Evolutionary conservation across 768 basidiomycete species (phyloP).

Genomic region (Hortiboletus flavorubellus): DNA sequence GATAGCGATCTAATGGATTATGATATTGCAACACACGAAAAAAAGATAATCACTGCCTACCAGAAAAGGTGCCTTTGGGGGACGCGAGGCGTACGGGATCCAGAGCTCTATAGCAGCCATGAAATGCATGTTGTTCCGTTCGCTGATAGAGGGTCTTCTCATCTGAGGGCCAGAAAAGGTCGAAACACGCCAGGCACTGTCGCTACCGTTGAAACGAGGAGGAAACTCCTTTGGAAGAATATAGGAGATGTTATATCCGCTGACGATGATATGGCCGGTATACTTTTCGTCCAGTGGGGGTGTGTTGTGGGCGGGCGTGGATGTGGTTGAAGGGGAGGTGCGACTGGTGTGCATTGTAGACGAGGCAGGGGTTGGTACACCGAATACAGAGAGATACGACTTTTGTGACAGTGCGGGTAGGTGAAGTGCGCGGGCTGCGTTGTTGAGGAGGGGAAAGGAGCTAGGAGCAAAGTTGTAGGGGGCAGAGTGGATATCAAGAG

Average conservation of each 20-base stretch:
- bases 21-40: slow-evolving; percentile 3
- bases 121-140: slow-evolving; percentile 62
- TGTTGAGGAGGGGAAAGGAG: slow-evolving; percentile 59
- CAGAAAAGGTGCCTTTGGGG: slow-evolving; percentile 72
- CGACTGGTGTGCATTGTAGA: slow-evolving; percentile 31
- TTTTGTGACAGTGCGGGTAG: slow-evolving; percentile 58
- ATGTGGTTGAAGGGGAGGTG: slow-evolving; percentile 34
- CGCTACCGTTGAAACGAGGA: slow-evolving; percentile 28
- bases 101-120: slow-evolving; percentile 80
- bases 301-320: slow-evolving; percentile 8
- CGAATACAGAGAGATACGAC: slow-evolving; percentile 58
- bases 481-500: slow-evolving; percentile 63
- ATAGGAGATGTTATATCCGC: slow-evolving; percentile 72
- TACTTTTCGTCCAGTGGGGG: slow-evolving; percentile 62
- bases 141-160: slow-evolving; percentile 52
- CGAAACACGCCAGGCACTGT: slow-evolving; percentile 21
- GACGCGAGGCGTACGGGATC: slow-evolving; percentile 64
- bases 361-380: slow-evolving; percentile 36
- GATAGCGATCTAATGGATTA: slow-evolving; percentile 56
- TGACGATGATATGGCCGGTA: slow-evolving; percentile 73
- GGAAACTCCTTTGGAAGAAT: slow-evolving; percentile 68
- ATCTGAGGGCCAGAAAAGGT: slow-evolving; percentile 30
- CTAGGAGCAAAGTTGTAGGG: slow-evolving; percentile 75
- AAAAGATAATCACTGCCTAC: slow-evolving; percentile 36
- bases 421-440: slow-evolving; percentile 66